Base-by-base conservation (phyloP, 2,329 filamentous ascomycete genomes). In the Ophiostoma ulmi region DNA sequence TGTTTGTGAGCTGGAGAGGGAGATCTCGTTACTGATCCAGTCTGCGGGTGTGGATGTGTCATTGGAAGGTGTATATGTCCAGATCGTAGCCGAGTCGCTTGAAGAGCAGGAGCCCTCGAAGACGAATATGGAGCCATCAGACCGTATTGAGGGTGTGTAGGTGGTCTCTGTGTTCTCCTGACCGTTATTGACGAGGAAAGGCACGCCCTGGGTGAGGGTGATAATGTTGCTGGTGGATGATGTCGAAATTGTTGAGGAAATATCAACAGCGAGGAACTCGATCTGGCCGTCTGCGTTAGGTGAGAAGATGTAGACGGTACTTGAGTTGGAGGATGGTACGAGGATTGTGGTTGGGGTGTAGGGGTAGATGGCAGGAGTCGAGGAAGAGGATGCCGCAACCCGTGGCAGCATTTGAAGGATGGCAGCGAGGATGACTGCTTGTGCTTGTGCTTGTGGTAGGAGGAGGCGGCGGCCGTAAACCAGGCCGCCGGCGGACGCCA, bases 341-440 rank as follows among this genome's bases (percentile, higher is more conserved):
- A 94, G 85, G 69, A 96, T 85, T 39, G 86, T 88, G 0, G 93
- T 93, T 2, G 92, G 91, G 70, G 89, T 88, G 81, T 96, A 97
- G 36, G 92, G 93, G 69, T 93, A 84, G 67, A 78, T 78, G 75
- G 83, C 81, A 69, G 83, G 81, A 7, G 72, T 52, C 5, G 79
- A 75, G 52, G 77, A 73, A 52, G 75, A 44, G 0, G 72, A 63
- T 44, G 71, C 71, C 13, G 67, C 26, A 5, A 63, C 22, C 3
- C 68, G 67, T 39, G 72, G 68, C 41, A 72, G 68, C 14, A 74
- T 10, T 13, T 65, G 63, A 11, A 65, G 52, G 48, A 71, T 39
- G 41, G 68, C 68, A 11, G 68, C 70, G 36, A 72, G 41, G n/a
- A 72, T 10, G 2, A 58, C 44, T 8, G 44, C 44, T 48, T 48